A percentile compares a stretch with the other conserved stretches of the same genome.
Evolutionary conservation across 2,329 filamentous ascomycete species (phyloP).

Genomic region (Monilinia polystroma): DNA sequence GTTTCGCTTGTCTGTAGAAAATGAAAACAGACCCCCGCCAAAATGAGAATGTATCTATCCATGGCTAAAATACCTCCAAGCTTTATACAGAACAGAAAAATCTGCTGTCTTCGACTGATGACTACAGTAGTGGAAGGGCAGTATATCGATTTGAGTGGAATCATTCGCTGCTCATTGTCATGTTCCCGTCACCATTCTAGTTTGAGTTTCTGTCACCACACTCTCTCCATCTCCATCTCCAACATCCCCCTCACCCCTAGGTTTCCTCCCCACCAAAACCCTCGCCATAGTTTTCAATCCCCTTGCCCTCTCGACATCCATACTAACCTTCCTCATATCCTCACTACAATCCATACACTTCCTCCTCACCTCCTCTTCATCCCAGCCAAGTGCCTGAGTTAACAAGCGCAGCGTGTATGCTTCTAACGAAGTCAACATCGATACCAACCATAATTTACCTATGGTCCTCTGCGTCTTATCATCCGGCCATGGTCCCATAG

Average conservation of each 20-base stretch:
- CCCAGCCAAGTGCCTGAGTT: constrained; percentile 35
- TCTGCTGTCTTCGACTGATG: background rate
- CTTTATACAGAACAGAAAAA: background rate
- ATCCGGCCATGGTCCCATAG: constrained; percentile 41
- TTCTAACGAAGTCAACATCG: constrained; percentile 33
- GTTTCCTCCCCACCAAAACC: constrained; percentile 36
- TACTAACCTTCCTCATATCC: constrained; percentile 27
- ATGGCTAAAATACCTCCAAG: background rate
- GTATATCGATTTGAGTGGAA: background rate
- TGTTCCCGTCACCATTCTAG: background rate
- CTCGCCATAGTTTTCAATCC: constrained; percentile 33
- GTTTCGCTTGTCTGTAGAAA: background rate
- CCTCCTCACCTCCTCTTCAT: constrained; percentile 31
- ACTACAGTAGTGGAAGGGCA: background rate
- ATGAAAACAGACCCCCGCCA: background rate
- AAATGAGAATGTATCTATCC: background rate
- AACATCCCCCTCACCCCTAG: constrained; percentile 21
- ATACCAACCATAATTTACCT: constrained; percentile 35
- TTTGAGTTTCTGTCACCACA: background rate
- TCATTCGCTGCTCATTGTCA: background rate
- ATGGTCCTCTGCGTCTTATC: constrained; percentile 35
- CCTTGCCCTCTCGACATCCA: constrained; percentile 30
- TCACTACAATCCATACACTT: constrained; percentile 26
- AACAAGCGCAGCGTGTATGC: constrained; percentile 34
- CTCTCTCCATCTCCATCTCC: background rate